Evolutionary conservation across 2,329 filamentous ascomycete species (phyloP).

Genomic region (Verticillium klebahnii): DNA sequence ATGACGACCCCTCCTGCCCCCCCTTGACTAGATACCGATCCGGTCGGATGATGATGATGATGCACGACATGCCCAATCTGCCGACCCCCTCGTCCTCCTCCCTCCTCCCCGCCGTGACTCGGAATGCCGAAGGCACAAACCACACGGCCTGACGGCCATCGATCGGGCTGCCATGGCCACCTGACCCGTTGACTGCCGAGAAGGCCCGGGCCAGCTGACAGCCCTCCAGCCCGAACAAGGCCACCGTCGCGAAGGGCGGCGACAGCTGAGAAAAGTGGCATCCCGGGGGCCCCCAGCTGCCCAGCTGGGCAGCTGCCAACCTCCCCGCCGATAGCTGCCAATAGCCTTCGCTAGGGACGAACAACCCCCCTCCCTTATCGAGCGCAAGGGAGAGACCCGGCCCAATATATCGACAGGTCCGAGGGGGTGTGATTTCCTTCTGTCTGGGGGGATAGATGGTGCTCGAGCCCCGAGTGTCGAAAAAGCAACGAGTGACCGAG

Average conservation of each 20-base stretch:
- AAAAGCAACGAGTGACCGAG: background rate
- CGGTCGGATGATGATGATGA: background rate
- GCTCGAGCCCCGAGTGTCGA: background rate
- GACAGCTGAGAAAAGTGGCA: background rate
- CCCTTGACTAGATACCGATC: background rate
- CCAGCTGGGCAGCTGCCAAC: background rate
- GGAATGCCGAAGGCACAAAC: background rate
- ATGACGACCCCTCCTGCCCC: background rate
- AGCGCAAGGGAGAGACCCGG: background rate
- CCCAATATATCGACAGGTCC: background rate
- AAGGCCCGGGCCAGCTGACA: background rate
- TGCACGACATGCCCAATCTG: background rate
- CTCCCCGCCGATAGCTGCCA: background rate
- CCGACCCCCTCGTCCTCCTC: background rate
- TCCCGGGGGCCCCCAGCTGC: background rate
- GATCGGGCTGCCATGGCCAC: background rate
- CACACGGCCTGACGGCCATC: background rate
- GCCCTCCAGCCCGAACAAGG: background rate
- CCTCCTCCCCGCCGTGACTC: background rate
- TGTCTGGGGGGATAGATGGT: background rate
- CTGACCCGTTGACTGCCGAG: background rate
- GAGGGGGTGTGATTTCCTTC: background rate
- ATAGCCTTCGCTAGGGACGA: background rate
- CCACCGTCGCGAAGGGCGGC: background rate
- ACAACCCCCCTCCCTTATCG: background rate